phyloP scores from a whole-genome alignment of 495 filamentous ascomycete genomes.

The Baudoinia panamericana region DNA sequence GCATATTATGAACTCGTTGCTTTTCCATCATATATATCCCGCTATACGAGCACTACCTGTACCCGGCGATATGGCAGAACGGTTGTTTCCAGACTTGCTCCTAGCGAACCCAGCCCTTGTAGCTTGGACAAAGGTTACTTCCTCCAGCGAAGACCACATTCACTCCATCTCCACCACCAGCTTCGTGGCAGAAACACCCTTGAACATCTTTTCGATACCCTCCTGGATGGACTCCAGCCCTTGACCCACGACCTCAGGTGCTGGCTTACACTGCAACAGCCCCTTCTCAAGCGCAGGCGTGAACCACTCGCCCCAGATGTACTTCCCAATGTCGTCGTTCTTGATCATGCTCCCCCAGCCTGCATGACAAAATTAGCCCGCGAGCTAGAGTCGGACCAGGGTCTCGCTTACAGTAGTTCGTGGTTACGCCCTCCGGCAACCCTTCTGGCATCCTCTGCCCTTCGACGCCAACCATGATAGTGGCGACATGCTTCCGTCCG shows the following conservation, averaged over 20 bases:
- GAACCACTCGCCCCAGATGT: conserved; percentile 29
- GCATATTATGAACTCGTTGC: too few species aligned
- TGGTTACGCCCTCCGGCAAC: conserved; percentile 6
- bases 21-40: too few species aligned
- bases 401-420: conserved; percentile 8
- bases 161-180: conserved; percentile 12
- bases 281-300: conserved; percentile 11
- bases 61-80: too few species aligned
- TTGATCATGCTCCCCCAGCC: conserved; percentile 3
- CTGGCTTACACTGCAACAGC: conserved; percentile 4
- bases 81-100: too few species aligned
- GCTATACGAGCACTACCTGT: too few species aligned
- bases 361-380: background rate
- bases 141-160: too few species aligned
- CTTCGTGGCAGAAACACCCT: conserved; percentile 19
- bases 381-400: background rate
- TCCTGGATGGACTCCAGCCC: conserved; percentile 11
- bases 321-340: conserved; percentile 12
- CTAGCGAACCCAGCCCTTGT: too few species aligned
- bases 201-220: conserved; percentile 5
- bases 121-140: too few species aligned
- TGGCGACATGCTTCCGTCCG: conserved; percentile 18
- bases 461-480: conserved; percentile 1
- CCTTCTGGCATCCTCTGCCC: background rate
- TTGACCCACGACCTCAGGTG: conserved; percentile 12